These are phyloP conservation scores for Xerophyta viscosa DNA, from an alignment of 106 monocot species.

Conservation along the genomic window DNA sequence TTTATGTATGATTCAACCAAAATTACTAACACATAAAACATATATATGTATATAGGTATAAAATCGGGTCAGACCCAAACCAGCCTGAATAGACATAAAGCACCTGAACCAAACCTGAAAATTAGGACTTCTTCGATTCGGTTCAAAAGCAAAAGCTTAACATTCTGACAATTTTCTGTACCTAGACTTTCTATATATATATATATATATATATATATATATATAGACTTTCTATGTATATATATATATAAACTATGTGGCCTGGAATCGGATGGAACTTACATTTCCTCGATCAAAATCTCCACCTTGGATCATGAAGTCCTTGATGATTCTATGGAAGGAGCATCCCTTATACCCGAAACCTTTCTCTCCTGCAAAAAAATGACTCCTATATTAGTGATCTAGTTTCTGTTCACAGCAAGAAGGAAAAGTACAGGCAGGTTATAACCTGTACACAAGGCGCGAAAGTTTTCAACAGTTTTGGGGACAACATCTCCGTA, in stretches of 20 bases:
- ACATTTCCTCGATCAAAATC: constrained; percentile 75
- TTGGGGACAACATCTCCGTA: constrained; percentile 68
- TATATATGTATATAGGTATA: too few species aligned
- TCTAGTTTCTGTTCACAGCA: too few species aligned
- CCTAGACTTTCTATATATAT: too few species aligned
- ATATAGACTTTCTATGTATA: not conserved
- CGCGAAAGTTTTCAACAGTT: constrained; percentile 75
- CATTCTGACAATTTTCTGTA: too few species aligned
- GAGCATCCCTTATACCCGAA: constrained; percentile 81
- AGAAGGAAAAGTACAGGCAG: not conserved
- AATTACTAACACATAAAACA: too few species aligned
- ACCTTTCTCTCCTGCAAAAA: constrained; percentile 53
- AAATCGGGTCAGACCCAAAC: too few species aligned
- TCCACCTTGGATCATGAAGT: constrained; percentile 89
- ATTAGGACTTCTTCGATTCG: too few species aligned
- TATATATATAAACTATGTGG: not conserved
- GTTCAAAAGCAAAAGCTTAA: too few species aligned
- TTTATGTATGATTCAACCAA: too few species aligned
- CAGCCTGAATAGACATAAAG: too few species aligned
- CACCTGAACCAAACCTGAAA: too few species aligned
- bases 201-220: too few species aligned
- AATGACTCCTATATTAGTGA: not conserved
- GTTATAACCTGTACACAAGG: constrained; percentile 64
- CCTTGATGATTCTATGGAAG: constrained; percentile 81
- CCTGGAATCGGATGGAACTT: not conserved